A percentile compares a stretch with the other conserved stretches of the same genome.
Conservation (phyloP, 352 stramenopile species). For the Thalassiosira mediterranea region DNA sequence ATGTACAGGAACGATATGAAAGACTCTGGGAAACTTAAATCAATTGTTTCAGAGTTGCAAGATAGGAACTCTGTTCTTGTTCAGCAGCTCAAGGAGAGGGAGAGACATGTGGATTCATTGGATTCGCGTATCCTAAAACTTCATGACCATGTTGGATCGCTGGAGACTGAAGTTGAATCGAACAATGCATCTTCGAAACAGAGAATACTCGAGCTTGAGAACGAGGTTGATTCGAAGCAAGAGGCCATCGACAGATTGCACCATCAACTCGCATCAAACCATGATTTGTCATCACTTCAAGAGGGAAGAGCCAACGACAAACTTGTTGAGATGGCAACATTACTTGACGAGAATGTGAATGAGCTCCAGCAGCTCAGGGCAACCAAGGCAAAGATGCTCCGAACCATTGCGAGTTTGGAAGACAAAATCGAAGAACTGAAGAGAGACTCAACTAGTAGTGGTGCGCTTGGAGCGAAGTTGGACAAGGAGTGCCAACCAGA, state of each 20-base stretch:
- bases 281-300: neutral
- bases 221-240: constrained; percentile 17
- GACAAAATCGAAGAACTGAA: neutral
- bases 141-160: neutral
- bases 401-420: neutral
- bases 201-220: constrained; percentile 27
- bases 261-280: constrained; percentile 1
- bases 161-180: constrained; percentile 20
- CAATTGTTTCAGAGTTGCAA: constrained; percentile 38
- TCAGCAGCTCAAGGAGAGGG: constrained; percentile 29
- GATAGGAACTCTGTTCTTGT: constrained; percentile 45
- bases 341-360: neutral
- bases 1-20: constrained; percentile 40
- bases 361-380: neutral
- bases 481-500: constrained; percentile 26
- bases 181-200: constrained; percentile 9
- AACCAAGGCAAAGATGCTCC: neutral
- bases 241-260: neutral
- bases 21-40: constrained; percentile 29
- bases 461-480: neutral
- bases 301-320: constrained; percentile 1
- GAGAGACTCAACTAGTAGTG: neutral
- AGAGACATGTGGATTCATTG: constrained; percentile 31
- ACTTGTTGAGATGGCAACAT: constrained; percentile 4
- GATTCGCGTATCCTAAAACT: constrained; percentile 12